Base-by-base conservation (phyloP, 73 alveolate genomes). In the Paramecium biaurelia region DNA sequence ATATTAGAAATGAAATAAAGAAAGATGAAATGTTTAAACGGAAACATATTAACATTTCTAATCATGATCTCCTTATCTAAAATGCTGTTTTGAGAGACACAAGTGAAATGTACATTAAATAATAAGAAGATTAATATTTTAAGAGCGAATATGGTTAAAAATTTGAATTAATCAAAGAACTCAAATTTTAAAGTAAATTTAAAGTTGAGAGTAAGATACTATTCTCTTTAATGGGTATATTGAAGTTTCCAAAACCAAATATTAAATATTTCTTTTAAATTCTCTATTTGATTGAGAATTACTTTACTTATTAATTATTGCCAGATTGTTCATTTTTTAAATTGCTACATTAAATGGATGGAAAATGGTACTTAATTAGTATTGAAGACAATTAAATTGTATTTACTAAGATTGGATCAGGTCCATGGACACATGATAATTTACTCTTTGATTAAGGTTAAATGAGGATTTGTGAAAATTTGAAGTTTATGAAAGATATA, bases 61-160 rank as follows among this genome's bases (percentile, higher is more conserved):
- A 79, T 43, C 74, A 79, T 43, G 90, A 79, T 47, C 12, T 30
- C 10, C 47, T 79, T 2, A 79, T 79, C 12, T 43, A 79, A 37
- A 79, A 79, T 43, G 90, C 90, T 10, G 90, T 79, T 38, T 79
- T 79, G 12, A 38, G 90, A 26, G 90, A 79, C 15, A 79, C 90
- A 12, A 41, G 63, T 20, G 90, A 79, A 47, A 23, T 42, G 37
- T 24, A 41, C 2, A 79, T 79, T 0, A 41, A 47, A 79, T 20
- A 43, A 34, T 47, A 79, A 15, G 90, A 79, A 37, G 90, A 79
- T 12, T 10, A 38, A 11, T 47, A 79, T 21, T 43, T 79, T 7
- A 79, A 79, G 28, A n/a, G 4, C 0, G 76, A 23, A 23, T 79
- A 41, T 24, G 90, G 90, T 5, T 79, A 79, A 23, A 41, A 79